These are phyloP conservation scores for Antrodiella citrinella DNA, from an alignment of 768 basidiomycete species.

Conservation along the genomic window DNA sequence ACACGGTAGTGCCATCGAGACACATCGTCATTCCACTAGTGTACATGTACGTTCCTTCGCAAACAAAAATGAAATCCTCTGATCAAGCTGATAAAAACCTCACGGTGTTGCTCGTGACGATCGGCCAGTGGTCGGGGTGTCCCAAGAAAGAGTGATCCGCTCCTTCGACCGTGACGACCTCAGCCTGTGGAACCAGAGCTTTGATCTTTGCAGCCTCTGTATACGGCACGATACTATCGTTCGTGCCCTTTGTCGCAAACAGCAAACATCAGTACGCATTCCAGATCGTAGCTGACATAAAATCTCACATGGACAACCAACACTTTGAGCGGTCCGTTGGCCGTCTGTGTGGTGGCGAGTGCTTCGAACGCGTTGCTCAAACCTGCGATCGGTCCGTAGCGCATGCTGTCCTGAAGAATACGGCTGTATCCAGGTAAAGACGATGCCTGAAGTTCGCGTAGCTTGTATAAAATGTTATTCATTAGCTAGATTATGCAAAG, in stretches of 20 bases:
- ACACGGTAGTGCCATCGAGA: no score
- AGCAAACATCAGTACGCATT: not conserved
- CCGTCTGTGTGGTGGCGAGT: not conserved
- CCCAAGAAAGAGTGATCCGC: constrained; percentile 40
- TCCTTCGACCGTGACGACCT: constrained; percentile 39
- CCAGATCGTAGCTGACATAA: not conserved
- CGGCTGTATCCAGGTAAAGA: not conserved
- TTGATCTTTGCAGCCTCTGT: constrained; percentile 44
- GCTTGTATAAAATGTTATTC: no score
- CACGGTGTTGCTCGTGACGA: constrained; percentile 10
- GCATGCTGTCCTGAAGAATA: not conserved
- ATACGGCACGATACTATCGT: constrained; percentile 46
- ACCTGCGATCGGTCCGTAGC: not conserved
- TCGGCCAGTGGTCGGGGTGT: constrained; percentile 13
- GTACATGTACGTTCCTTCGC: no score
- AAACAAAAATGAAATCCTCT: no score
- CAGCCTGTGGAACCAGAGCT: constrained; percentile 35
- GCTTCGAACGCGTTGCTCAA: not conserved
- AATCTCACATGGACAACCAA: not conserved
- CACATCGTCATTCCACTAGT: no score
- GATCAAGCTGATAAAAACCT: constrained; percentile 8
- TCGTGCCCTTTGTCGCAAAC: constrained; percentile 38
- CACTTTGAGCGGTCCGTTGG: not conserved
- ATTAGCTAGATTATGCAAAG: no score
- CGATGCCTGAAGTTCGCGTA: not conserved